A percentile compares a stretch with the other conserved stretches of the same genome.
Evolutionary conservation across 768 basidiomycete genomes (phyloP).

Genomic region (Suillus sp.): DNA sequence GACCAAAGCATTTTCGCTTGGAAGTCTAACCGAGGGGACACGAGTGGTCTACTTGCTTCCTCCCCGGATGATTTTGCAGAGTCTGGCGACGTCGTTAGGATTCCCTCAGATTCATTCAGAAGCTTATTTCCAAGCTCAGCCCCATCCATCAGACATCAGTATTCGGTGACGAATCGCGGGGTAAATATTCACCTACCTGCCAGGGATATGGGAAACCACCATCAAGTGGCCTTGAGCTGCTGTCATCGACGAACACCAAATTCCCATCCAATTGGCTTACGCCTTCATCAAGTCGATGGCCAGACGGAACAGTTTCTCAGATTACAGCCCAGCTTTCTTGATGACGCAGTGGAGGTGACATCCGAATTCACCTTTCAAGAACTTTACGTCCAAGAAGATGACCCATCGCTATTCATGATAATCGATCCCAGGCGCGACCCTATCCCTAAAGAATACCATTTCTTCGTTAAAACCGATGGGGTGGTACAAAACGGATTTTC

Average conservation of each 20-base stretch:
- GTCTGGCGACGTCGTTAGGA: not conserved
- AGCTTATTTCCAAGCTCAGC: not conserved
- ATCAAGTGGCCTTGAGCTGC: not conserved
- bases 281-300: not conserved
- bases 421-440: not conserved
- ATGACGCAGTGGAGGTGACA: not conserved
- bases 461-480: not conserved
- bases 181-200: not conserved
- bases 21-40: conserved; percentile 8
- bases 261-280: not conserved
- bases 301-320: not conserved
- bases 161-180: not conserved
- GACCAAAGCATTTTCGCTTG: conserved; percentile 34
- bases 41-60: conserved; percentile 27
- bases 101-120: not conserved
- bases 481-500: not conserved
- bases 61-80: conserved; percentile 19
- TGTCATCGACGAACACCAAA: not conserved
- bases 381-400: not conserved
- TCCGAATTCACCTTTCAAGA: not conserved
- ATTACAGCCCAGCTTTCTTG: not conserved
- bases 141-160: not conserved
- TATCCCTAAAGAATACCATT: not conserved
- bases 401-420: not conserved
- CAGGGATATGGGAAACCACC: not conserved